Percentiles rank a stretch among this genome's conserved stretches.
Evolutionary conservation across 148 eudicot species (phyloP).

Genomic region (Silene latifolia): DNA sequence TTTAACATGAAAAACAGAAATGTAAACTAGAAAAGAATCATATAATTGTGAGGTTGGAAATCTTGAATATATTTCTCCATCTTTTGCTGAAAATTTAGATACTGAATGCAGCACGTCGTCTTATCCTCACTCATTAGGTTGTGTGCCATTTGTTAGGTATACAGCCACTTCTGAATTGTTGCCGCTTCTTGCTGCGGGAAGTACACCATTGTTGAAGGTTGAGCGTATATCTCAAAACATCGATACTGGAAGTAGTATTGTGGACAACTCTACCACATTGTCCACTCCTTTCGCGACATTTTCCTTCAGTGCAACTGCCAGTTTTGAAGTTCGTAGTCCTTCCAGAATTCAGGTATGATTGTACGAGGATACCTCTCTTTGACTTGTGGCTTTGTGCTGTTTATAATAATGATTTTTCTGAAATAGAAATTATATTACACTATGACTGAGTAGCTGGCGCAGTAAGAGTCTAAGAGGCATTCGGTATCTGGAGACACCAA

Average conservation of each 20-base stretch:
- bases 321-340: slow-evolving; percentile 78
- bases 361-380: neutral
- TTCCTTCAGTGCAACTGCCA: slow-evolving; percentile 79
- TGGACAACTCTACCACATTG: slow-evolving; percentile 61
- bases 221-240: slow-evolving; percentile 69
- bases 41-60: neutral
- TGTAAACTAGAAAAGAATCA: neutral
- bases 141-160: slow-evolving; percentile 48
- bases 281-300: slow-evolving; percentile 73
- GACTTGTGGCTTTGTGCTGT: neutral
- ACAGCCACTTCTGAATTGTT: slow-evolving; percentile 90
- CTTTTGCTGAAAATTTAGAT: neutral
- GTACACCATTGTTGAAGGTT: slow-evolving; percentile 64
- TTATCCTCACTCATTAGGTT: slow-evolving; percentile 3
- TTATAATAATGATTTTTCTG: neutral
- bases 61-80: neutral
- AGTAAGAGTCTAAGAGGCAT: too few species aligned
- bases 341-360: slow-evolving; percentile 79
- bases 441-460: neutral
- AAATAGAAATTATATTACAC: neutral
- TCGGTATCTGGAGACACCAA: too few species aligned
- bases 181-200: slow-evolving; percentile 81
- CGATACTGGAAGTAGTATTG: slow-evolving; percentile 46
- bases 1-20: neutral
- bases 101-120: neutral